Base-by-base conservation (phyloP, 2,329 filamentous ascomycete genomes). In the Fusarium sp. region DNA sequence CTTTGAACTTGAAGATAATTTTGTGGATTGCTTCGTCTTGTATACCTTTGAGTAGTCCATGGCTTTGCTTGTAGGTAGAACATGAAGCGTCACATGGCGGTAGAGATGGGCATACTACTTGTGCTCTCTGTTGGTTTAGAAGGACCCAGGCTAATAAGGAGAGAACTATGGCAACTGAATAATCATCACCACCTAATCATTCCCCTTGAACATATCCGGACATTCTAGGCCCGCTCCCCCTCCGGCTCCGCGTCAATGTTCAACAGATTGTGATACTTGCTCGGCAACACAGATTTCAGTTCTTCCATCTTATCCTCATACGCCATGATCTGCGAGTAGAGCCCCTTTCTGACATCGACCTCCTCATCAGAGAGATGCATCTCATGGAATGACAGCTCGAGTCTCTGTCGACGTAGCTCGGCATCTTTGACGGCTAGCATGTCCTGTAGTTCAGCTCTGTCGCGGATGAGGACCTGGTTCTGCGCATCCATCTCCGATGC, bases 341-440 rank as follows among this genome's bases (percentile, higher is more conserved):
- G 57, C 12, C 35, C 35, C 36, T 51, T 10, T 24, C 69, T 42
- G 6, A 62, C 66, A n/a, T 62, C 35, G 6, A 20, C 35, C 16
- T 31, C 53, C 12, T 55, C 62, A n/a, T 58, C 40, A 10, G 29
- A 17, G 16, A 62, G 5, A 1, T 69, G 42, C 29, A 55, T 33
- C 62, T 80, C 75, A 35, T 75, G 75, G 55, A 70, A 76, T 6
- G 24, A 46, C 67, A 79, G 51, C 55, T 76, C 65, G 6, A 66
- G 62, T 33, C 27, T 66, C 38, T 71, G 67, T 20, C 61, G 69
- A 17, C 68, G 65, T 51, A 80, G 56, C 46, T 77, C 74, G 9
- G 63, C 72, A 46, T 76, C 49, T 58, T 75, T 67, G 6, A 65
- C 64, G n/a, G 62, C 67, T 66, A 79, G 53, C 62, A 51, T 58